phyloP scores from a whole-genome alignment of 768 basidiomycete species.

The Tephrocybe rancida region DNA sequence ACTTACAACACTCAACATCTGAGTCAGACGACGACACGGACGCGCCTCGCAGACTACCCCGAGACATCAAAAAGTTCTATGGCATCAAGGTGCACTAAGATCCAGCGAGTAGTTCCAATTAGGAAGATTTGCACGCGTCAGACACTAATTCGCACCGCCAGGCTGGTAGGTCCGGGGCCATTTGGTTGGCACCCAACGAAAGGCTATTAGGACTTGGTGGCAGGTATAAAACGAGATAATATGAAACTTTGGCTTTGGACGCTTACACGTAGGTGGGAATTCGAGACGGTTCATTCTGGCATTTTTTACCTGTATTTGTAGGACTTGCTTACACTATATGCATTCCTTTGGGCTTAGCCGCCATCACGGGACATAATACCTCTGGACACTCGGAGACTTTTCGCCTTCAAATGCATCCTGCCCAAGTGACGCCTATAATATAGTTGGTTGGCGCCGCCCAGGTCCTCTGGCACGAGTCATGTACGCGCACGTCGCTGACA shows the following conservation, averaged over 20 bases:
- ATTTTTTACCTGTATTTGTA: constrained; percentile 1
- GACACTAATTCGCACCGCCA: constrained; percentile 47
- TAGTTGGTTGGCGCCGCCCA: not conserved
- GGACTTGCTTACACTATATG: not conserved
- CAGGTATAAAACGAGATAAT: constrained; percentile 38
- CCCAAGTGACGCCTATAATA: not conserved
- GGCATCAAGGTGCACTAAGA: constrained; percentile 50
- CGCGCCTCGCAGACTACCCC: too few relatives aligned
- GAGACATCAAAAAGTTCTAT: constrained; percentile 36
- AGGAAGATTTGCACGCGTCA: constrained; percentile 32
- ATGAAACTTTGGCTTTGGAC: not conserved
- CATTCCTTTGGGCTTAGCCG: too few relatives aligned
- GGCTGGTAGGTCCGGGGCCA: constrained; percentile 38
- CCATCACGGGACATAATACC: too few relatives aligned
- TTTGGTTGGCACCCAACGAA: constrained; percentile 59
- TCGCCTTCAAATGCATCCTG: not conserved
- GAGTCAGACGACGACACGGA: too few relatives aligned
- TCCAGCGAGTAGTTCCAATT: constrained; percentile 36
- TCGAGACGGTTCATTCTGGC: not conserved
- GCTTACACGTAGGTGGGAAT: too few relatives aligned
- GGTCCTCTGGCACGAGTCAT: not conserved
- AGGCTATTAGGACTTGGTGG: constrained; percentile 50
- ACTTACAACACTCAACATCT: too few relatives aligned
- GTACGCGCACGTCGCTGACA: not conserved
- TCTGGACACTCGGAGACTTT: too few relatives aligned